Evolutionary conservation across 2,329 filamentous ascomycete species (phyloP), one percentile per base, ranked within the genome.

Genomic region (Fusarium fracticaudum): DNA sequence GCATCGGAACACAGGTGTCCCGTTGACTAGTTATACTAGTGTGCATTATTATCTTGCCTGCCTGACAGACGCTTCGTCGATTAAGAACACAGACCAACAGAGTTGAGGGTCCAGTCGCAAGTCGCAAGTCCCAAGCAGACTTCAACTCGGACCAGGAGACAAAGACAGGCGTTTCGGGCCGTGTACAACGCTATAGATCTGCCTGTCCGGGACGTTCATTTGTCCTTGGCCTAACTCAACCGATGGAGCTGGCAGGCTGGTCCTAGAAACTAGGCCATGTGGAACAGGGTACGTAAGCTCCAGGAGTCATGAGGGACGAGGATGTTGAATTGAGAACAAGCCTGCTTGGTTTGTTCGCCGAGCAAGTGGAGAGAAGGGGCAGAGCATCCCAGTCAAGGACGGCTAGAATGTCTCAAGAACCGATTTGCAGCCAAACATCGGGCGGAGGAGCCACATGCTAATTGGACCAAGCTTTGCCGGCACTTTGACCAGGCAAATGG

Each of bases 371-470:
- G 65, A 45, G 70, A 67, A 67, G 66, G 70, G 63, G 63, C 57
- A 61, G 58, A 67, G 44, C 35, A 75, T 70, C 70, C 70, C 67
- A 69, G 72, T 54, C 69, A 69, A 65, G 67, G 61, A 67, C 60
- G 65, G 74, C 73, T 77, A 76, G 76, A 78, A 78, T 76, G 76
- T 78, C 76, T 77, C 76, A 76, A 71, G 76, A 78, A 77, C 73
- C 72, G 64, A 71, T 73, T 74, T 76, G 76, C 67, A 71, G 66
- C 69, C 66, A 75, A 74, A 71, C 57, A 76, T 53, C 51, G 43
- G 57, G 70, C 62, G 69, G 61, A 67, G 64, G 54, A 64, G 59
- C 53, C 64, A 58, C 55, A 48, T 55, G 64, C 53, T 60, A 58
- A 55, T 60, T 73, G 68, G 63, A 53, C 73, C 67, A 64, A 64